Conservation (phyloP, 2,329 filamentous ascomycete species). For the Hypoxylon sp. region DNA sequence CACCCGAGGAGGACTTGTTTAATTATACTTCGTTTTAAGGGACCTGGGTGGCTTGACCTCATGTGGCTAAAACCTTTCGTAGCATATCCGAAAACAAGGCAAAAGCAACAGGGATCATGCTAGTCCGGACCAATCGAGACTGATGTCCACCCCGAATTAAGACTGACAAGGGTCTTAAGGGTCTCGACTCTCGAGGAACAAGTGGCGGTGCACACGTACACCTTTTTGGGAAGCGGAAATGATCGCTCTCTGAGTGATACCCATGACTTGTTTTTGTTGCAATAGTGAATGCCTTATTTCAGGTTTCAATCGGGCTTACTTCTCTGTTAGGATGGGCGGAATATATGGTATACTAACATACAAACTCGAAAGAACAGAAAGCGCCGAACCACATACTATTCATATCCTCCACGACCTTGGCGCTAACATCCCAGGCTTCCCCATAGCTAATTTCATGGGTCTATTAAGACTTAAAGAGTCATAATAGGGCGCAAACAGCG, state of each 20-base stretch:
- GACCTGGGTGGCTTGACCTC: constrained; percentile 52
- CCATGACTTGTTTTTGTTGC: constrained; percentile 26
- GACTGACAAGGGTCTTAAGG: constrained; percentile 33
- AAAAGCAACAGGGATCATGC: constrained; percentile 44
- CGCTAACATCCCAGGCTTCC: constrained; percentile 26
- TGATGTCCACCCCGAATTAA: constrained; percentile 39
- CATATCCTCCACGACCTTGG: constrained; percentile 6
- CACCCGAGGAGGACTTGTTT: constrained; percentile 38
- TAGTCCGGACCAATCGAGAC: constrained; percentile 34
- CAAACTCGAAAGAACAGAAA: constrained; percentile 10
- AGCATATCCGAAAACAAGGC: constrained; percentile 50
- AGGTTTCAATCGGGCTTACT: constrained; percentile 18
- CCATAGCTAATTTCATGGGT: constrained; percentile 32
- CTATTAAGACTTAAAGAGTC: constrained; percentile 31
- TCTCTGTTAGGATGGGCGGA: constrained; percentile 13
- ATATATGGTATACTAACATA: constrained; percentile 12
- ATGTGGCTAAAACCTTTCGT: constrained; percentile 51
- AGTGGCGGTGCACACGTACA: constrained; percentile 53
- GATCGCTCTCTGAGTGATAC: constrained; percentile 41
- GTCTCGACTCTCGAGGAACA: constrained; percentile 34
- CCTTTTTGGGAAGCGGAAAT: constrained; percentile 42
- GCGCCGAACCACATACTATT: constrained; percentile 4
- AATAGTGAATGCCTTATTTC: constrained; percentile 22
- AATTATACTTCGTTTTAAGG: constrained; percentile 51
- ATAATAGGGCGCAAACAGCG: constrained; percentile 22